A percentile compares a stretch with the other conserved stretches of the same genome.
These are phyloP conservation scores for Leccinum aurantiacum DNA, from an alignment of 768 basidiomycete genomes.

Conservation along the genomic window DNA sequence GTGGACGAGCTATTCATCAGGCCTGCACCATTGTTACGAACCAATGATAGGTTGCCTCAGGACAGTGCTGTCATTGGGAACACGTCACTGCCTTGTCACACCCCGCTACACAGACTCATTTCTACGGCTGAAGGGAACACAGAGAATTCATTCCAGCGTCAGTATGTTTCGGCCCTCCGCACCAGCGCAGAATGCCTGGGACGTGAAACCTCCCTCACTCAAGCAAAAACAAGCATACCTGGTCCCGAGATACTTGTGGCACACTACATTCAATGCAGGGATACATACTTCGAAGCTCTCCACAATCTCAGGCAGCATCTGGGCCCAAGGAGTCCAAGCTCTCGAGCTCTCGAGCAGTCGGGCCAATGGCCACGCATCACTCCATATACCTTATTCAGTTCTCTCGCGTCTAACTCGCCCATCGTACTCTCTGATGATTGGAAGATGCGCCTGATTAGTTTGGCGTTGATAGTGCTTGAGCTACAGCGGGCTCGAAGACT, in stretches of 20 bases:
- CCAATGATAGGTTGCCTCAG: neutral
- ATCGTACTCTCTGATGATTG: conserved; percentile 24
- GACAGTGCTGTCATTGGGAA: neutral
- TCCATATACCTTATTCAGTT: conserved; percentile 32
- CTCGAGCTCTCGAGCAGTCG: conserved; percentile 17
- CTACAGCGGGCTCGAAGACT: conserved; percentile 40
- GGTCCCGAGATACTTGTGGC: neutral
- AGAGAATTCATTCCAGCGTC: conserved; percentile 13
- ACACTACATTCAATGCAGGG: conserved; percentile 12
- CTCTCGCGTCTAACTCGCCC: conserved; percentile 28
- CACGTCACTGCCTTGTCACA: neutral
- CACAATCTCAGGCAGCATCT: conserved; percentile 5
- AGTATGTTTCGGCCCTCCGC: conserved; percentile 11
- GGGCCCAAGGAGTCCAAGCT: conserved; percentile 17
- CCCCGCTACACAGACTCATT: conserved; percentile 10
- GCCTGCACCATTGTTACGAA: neutral
- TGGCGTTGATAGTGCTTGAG: conserved; percentile 31
- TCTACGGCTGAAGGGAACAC: neutral
- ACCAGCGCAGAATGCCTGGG: conserved; percentile 10
- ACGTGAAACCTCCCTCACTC: conserved; percentile 1
- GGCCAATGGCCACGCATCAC: conserved; percentile 43
- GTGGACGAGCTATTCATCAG: neutral
- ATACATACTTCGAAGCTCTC: neutral
- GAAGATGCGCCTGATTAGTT: conserved; percentile 26
- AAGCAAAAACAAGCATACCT: neutral